A percentile compares a stretch with the other conserved stretches of the same genome.
These are phyloP conservation scores for Agrocybe pediades DNA, from an alignment of 768 basidiomycete genomes.

Conservation along the genomic window DNA sequence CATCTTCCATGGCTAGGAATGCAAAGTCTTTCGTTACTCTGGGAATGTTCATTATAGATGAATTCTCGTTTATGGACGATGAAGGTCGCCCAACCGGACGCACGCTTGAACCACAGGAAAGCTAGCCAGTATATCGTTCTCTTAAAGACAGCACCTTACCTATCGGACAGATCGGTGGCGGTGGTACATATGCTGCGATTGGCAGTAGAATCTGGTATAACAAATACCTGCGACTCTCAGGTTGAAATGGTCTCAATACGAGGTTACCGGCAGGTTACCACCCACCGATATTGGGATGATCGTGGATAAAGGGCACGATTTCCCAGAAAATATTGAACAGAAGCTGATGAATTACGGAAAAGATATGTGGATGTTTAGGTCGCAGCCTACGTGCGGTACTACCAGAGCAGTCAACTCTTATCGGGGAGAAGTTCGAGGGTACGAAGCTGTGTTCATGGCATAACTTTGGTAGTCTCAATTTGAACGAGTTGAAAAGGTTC, in stretches of 20 bases:
- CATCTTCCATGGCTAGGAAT: neutral
- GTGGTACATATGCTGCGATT: conserved; percentile 80
- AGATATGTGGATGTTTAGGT: conserved; percentile 79
- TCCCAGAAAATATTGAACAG: conserved; percentile 57
- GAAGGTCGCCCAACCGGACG: conserved; percentile 53
- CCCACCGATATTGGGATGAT: conserved; percentile 75
- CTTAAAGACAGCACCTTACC: neutral
- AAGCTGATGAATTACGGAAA: conserved; percentile 62
- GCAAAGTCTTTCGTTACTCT: conserved; percentile 56
- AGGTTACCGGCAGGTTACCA: conserved; percentile 53
- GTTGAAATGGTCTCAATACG: neutral
- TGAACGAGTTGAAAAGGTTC: conserved; percentile 50
- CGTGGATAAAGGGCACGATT: conserved; percentile 80
- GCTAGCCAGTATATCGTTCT: conserved; percentile 15
- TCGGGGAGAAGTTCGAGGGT: conserved; percentile 73
- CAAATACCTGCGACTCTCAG: neutral
- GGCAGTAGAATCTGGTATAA: conserved; percentile 81
- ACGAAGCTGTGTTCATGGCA: conserved; percentile 8
- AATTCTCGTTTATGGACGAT: conserved; percentile 64
- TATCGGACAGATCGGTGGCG: conserved; percentile 75
- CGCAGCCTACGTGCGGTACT: conserved; percentile 55
- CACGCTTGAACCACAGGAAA: conserved; percentile 51
- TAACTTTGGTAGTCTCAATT: conserved; percentile 4
- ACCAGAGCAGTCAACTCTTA: conserved; percentile 79
- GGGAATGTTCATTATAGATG: conserved; percentile 91